These are phyloP conservation scores for Coemansia sp. DNA, from an alignment of 192 early-diverging fungal species.

Conservation along the genomic window DNA sequence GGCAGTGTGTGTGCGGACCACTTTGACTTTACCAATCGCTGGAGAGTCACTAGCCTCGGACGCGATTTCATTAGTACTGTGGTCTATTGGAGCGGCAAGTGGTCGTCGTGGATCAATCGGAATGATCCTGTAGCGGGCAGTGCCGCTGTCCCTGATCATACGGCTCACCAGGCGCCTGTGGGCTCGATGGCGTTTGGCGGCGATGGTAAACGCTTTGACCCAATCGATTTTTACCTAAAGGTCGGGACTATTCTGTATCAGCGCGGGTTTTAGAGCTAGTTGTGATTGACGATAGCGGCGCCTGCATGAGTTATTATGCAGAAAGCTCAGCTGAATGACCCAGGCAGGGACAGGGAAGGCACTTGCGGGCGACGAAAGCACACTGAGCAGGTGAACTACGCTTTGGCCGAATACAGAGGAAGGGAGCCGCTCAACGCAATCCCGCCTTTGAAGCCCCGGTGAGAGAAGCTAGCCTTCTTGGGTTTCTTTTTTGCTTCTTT, in stretches of 20 bases:
- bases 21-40: constrained; percentile 76
- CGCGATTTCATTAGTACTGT: constrained; percentile 43
- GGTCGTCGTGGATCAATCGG: constrained; percentile 41
- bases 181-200: background rate
- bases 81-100: constrained; percentile 42
- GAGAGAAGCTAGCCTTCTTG: too few relatives aligned
- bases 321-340: too few relatives aligned
- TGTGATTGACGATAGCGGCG: background rate
- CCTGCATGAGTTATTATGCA: too few relatives aligned
- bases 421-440: too few relatives aligned
- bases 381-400: too few relatives aligned
- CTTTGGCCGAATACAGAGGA: too few relatives aligned
- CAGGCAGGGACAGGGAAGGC: too few relatives aligned
- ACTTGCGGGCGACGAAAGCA: too few relatives aligned
- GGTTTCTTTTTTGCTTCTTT: too few relatives aligned
- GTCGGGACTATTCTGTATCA: constrained; percentile 65
- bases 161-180: background rate
- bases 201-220: constrained; percentile 58
- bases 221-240: constrained; percentile 69
- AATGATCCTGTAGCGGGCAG: background rate
- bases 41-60: constrained; percentile 37
- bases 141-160: background rate
- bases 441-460: too few relatives aligned
- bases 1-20: constrained; percentile 81
- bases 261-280: constrained; percentile 56